Conservation (phyloP, 306 rosid species). For the Rosa persica region DNA sequence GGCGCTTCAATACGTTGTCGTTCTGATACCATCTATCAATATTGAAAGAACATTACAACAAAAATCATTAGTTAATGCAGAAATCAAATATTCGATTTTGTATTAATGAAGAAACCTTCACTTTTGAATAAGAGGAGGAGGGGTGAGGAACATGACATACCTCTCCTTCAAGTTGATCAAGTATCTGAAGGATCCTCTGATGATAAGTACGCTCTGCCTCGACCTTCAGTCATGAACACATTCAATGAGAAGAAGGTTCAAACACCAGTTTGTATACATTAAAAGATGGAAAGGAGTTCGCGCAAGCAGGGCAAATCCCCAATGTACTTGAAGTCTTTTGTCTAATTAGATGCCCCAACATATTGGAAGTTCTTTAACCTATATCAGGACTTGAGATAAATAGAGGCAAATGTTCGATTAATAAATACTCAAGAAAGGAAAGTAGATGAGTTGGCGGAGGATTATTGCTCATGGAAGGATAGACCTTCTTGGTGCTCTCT, state of each 20-base stretch:
- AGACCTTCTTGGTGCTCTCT: background rate
- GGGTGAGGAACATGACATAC: conserved; percentile 32
- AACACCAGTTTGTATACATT: background rate
- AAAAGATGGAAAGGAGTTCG: background rate
- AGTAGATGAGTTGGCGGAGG: background rate
- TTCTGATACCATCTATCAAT: conserved; percentile 78
- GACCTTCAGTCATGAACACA: conserved; percentile 53
- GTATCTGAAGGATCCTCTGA: conserved; percentile 79
- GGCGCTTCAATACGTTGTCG: conserved; percentile 92
- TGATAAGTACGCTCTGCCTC: conserved; percentile 94
- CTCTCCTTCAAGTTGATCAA: conserved; percentile 96
- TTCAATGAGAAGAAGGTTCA: conserved; percentile 11
- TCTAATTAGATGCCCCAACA: background rate
- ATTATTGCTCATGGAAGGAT: background rate
- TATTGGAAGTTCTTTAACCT: background rate
- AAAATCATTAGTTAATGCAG: conserved; percentile 24
- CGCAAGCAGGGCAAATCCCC: background rate
- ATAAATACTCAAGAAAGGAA: background rate
- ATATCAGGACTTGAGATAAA: background rate
- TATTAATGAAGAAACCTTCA: background rate
- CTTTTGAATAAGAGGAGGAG: too few species aligned
- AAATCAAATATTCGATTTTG: conserved; percentile 14
- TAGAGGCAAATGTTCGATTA: background rate
- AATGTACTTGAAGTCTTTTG: background rate
- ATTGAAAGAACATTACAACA: conserved; percentile 22